A percentile compares a stretch with the other conserved stretches of the same genome.
Conservation (phyloP, 108 stramenopile species). For the Cyclostephanos tholiformis region DNA sequence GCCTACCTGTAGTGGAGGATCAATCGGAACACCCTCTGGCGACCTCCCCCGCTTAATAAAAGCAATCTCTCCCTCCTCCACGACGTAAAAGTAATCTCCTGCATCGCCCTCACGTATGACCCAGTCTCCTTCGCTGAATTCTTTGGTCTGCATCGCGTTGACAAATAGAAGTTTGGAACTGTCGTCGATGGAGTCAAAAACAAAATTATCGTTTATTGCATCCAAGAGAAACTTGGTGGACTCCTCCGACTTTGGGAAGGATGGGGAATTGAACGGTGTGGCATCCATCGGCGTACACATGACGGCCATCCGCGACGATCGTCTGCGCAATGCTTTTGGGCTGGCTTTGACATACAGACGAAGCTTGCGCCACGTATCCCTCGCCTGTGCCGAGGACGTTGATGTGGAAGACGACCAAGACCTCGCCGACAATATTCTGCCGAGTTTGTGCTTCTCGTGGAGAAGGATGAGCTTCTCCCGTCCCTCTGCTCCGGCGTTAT, state of each 20-base stretch:
- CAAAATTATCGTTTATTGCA: slow-evolving; percentile 60
- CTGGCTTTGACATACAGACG: not conserved
- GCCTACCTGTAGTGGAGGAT: not conserved
- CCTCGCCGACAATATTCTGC: not conserved
- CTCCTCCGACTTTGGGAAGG: slow-evolving; percentile 49
- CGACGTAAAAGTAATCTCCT: slow-evolving; percentile 87
- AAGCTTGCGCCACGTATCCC: not conserved
- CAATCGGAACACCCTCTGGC: not conserved
- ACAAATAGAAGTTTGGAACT: slow-evolving; percentile 40
- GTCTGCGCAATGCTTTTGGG: not conserved
- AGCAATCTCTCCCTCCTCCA: slow-evolving; percentile 50
- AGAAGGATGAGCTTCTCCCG: slow-evolving; percentile 10
- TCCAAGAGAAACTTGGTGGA: slow-evolving; percentile 48
- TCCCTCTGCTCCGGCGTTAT: not conserved
- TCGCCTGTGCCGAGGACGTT: not conserved
- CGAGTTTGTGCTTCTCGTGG: not conserved
- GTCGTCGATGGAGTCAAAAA: slow-evolving; percentile 63
- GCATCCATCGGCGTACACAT: not conserved
- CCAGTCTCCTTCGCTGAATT: slow-evolving; percentile 42
- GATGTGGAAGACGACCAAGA: not conserved
- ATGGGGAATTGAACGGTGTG: not conserved
- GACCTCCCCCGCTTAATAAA: slow-evolving; percentile 60
- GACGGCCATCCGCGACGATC: not conserved
- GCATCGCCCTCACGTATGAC: slow-evolving; percentile 87
- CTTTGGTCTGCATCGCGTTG: slow-evolving; percentile 56